Base-by-base conservation (phyloP, 305 asterid genomes). In the Rubia peregrina region DNA sequence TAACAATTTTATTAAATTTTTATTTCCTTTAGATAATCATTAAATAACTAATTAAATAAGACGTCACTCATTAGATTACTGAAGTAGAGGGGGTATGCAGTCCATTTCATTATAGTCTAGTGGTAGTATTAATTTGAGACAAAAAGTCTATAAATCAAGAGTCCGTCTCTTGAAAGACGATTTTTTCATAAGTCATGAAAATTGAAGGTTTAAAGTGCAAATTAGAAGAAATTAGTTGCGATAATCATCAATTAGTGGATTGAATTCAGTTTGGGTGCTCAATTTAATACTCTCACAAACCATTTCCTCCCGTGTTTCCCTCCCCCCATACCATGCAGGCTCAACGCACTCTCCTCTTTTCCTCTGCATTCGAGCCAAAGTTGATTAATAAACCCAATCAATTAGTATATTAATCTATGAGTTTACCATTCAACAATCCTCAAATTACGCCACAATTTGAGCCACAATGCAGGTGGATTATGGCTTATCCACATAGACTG, bases 371-470 rank as follows among this genome's bases (percentile, higher is more conserved):
- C 55, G 79, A 63, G 75, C 75, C 77, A 70, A 41, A 6, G 30
- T 68, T 71, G 44, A 41, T 33, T 57, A 7, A 62, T 30, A 62
- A 14, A 16, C 19, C 36, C 26, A 38, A 19, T 46, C 22, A 36
- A 14, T 6, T 62, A 40, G 16, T 14, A n/a, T 19, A 8, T 8
- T 10, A 6, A 17, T 43, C n/a, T n/a, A 41, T 41, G 36, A 22
- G 74, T 69, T 30, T 44, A 49, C 73, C 76, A 68, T 78, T 78
- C 75, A 68, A 65, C 76, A 36, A 53, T 71, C 83, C 85, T 69
- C 69, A 76, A 75, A 49, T 79, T 79, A 66, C 79, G 83, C 84
- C 80, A 17, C 73, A 70, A 72, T 65, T 79, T 79, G 62, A 51
- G 80, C 77, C 75, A 22, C 62, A 72, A 76, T 71, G 62, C 63